Conservation (phyloP, 2,329 filamentous ascomycete species). For the Fusarium verticillioides region DNA sequence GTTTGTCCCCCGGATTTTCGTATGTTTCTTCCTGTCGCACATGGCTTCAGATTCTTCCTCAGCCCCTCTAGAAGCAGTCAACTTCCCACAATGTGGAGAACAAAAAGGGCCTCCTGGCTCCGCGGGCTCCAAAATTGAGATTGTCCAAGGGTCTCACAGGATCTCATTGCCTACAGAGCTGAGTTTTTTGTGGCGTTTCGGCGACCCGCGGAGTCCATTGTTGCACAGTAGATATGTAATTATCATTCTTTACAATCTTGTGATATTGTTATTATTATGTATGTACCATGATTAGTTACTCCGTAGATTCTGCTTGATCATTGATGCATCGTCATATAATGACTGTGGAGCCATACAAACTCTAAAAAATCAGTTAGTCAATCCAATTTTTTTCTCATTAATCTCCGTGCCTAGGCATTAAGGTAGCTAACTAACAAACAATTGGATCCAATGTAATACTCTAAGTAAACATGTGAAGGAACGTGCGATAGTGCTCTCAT, state of each 20-base stretch:
- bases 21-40: background rate
- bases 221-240: background rate
- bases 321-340: background rate
- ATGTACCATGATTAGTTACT: background rate
- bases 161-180: background rate
- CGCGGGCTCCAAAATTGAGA: slow-evolving; percentile 32
- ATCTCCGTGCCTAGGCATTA: background rate
- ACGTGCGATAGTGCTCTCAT: background rate
- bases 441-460: background rate
- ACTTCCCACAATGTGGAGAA: slow-evolving; percentile 13
- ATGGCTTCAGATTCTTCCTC: background rate
- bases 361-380: background rate
- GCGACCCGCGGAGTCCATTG: background rate
- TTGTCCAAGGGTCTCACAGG: slow-evolving; percentile 8
- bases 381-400: background rate
- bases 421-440: background rate
- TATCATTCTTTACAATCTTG: background rate
- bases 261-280: background rate
- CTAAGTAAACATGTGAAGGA: background rate
- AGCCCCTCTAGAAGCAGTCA: slow-evolving; percentile 6
- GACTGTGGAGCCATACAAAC: background rate
- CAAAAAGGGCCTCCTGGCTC: slow-evolving; percentile 7
- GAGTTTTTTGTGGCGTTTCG: background rate
- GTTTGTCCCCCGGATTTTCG: background rate
- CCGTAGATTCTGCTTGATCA: background rate